Conservation (phyloP, 345 rosid species). For the Noccaea caerulescens region DNA sequence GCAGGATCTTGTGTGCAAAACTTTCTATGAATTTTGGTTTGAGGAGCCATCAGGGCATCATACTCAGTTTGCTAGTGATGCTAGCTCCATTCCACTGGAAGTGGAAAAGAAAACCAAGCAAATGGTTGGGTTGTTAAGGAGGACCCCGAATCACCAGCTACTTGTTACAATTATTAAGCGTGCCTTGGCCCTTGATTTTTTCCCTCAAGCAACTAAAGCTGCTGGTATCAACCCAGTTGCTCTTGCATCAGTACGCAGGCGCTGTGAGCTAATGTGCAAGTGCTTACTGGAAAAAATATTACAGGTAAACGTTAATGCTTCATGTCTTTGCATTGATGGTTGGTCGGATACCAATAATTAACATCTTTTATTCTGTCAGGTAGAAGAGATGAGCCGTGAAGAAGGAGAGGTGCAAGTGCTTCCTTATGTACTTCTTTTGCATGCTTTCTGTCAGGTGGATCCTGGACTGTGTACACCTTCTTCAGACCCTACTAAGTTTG, state of each 20-base stretch:
- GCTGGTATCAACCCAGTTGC: constrained; percentile 88
- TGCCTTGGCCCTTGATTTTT: constrained; percentile 90
- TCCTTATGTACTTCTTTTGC: constrained; percentile 86
- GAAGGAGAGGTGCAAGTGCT: constrained; percentile 70
- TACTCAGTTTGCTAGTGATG: constrained; percentile 70
- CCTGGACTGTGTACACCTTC: constrained; percentile 89
- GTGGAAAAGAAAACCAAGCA: constrained; percentile 93
- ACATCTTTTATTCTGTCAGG: constrained; percentile 52
- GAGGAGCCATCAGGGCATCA: constrained; percentile 84
- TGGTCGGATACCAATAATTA: constrained; percentile 26
- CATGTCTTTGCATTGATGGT: constrained; percentile 29
- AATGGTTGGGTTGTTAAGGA: constrained; percentile 86
- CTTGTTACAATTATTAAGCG: constrained; percentile 87
- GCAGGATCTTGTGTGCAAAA: constrained; percentile 99
- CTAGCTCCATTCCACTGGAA: constrained; percentile 90
- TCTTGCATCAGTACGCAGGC: constrained; percentile 85
- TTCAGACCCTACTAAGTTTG: constrained; percentile 91
- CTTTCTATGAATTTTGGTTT: constrained; percentile 97
- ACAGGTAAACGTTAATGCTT: constrained; percentile 59
- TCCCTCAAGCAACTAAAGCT: constrained; percentile 95
- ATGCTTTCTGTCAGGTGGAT: constrained; percentile 95
- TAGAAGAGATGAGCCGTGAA: constrained; percentile 75
- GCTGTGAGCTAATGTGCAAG: constrained; percentile 97
- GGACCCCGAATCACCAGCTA: constrained; percentile 80
- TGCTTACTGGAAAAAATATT: constrained; percentile 92